Evolutionary conservation across 352 stramenopile species (phyloP).

Genomic region (Pythium utonaiense): DNA sequence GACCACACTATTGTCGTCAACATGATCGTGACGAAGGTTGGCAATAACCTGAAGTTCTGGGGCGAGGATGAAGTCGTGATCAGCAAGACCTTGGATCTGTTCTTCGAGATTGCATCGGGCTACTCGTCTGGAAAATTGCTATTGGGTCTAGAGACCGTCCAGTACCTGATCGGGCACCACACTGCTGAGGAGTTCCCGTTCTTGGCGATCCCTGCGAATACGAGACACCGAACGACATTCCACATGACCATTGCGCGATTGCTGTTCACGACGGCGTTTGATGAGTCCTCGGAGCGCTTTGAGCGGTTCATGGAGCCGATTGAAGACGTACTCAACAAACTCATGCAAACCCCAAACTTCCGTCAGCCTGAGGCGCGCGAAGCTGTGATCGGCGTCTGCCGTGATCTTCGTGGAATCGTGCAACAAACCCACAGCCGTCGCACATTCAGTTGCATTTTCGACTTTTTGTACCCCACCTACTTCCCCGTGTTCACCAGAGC

Average conservation of each 20-base stretch:
- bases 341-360: slow-evolving; percentile 77
- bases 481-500: slow-evolving; percentile 94
- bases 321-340: slow-evolving; percentile 76
- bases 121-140: slow-evolving; percentile 98
- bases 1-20: slow-evolving; percentile 97
- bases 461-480: slow-evolving; percentile 96
- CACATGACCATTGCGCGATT: slow-evolving; percentile 96
- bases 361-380: slow-evolving; percentile 74
- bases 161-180: slow-evolving; percentile 96
- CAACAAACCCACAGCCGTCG: slow-evolving; percentile 95
- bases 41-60: slow-evolving; percentile 99
- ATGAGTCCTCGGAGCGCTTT: slow-evolving; percentile 93
- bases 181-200: slow-evolving; percentile 98
- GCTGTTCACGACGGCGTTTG: slow-evolving; percentile 93
- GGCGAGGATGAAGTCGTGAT: slow-evolving; percentile 95
- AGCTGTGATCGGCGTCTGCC: slow-evolving; percentile 94
- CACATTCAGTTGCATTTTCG: slow-evolving; percentile 97
- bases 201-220: slow-evolving; percentile 91
- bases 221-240: slow-evolving; percentile 95
- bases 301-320: slow-evolving; percentile 96
- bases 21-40: slow-evolving; percentile 98
- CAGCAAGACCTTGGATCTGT: slow-evolving; percentile 93
- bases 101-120: slow-evolving; percentile 96
- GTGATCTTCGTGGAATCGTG: slow-evolving; percentile 96
- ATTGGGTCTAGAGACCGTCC: slow-evolving; percentile 95